Evolutionary conservation across 225 moss, liverwort and hornwort species (phyloP).

Genomic region (Straminergon stramineum): DNA sequence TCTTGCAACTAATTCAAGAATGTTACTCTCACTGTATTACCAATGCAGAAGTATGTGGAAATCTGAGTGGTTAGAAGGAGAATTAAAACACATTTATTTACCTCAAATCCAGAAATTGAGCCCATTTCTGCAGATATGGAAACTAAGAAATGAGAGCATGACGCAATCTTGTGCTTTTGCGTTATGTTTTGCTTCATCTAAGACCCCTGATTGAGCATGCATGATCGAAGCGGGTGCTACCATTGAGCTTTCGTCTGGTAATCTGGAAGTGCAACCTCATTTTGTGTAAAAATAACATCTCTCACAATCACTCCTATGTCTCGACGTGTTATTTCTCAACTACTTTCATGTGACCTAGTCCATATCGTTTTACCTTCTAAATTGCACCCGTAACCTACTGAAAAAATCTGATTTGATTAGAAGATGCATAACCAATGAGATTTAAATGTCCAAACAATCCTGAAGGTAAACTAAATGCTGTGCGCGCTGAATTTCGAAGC

Average conservation of each 20-base stretch:
- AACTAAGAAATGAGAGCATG: background rate
- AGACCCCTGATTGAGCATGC: background rate
- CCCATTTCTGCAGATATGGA: background rate
- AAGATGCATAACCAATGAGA: background rate
- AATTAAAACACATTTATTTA: background rate
- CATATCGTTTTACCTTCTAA: background rate
- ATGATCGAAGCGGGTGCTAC: background rate
- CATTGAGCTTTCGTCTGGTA: background rate
- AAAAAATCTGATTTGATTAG: background rate
- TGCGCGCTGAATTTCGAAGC: background rate
- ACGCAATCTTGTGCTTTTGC: background rate
- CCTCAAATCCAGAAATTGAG: background rate
- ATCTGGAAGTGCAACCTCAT: background rate
- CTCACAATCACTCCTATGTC: background rate
- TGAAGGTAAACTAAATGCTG: background rate
- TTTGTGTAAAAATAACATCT: background rate
- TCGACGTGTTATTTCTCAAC: background rate
- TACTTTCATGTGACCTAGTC: background rate
- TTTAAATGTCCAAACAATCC: background rate
- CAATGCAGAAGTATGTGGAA: too few species aligned
- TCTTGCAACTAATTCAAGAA: background rate
- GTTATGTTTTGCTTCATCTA: background rate
- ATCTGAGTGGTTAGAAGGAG: background rate
- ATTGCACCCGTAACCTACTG: background rate
- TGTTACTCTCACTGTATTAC: background rate